Conservation (phyloP, 2,329 filamentous ascomycete genomes). For the Colletotrichum lupini region DNA sequence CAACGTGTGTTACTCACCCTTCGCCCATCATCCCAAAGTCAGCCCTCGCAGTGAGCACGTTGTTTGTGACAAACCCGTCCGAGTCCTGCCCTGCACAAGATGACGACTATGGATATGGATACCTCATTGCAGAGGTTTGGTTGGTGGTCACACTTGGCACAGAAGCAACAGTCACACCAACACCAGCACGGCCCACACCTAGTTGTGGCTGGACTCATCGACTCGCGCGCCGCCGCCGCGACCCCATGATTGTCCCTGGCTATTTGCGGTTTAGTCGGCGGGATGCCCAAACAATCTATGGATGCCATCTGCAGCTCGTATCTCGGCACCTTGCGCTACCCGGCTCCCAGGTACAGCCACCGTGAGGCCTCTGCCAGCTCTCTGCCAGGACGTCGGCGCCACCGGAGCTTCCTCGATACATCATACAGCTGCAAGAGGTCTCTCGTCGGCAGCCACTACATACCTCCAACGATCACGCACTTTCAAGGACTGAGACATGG, state of each 20-base stretch:
- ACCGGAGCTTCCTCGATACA: background rate
- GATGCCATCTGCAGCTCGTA: constrained; percentile 5
- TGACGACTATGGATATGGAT: background rate
- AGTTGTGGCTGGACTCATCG: constrained; percentile 23
- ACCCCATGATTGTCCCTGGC: background rate
- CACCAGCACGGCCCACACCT: constrained; percentile 17
- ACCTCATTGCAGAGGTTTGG: too few relatives aligned
- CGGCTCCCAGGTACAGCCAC: constrained; percentile 13
- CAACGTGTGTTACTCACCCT: background rate
- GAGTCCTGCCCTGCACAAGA: background rate
- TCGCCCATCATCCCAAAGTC: constrained; percentile 2
- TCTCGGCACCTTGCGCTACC: constrained; percentile 7
- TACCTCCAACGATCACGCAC: background rate
- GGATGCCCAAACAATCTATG: background rate
- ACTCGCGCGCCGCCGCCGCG: background rate
- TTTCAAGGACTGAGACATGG: constrained; percentile 22
- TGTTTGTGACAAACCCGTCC: background rate
- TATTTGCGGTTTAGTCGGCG: constrained; percentile 13
- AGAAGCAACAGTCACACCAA: constrained; percentile 1
- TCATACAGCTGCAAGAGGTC: constrained; percentile 2
- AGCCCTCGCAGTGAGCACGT: background rate
- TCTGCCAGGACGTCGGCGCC: background rate
- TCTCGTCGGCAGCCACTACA: background rate
- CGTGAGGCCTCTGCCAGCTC: background rate
- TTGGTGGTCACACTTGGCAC: background rate